Evolutionary conservation across 805 yeast species (phyloP), one percentile per base, ranked within the genome.

Genomic region (Monosporozyma yasuniensis): DNA sequence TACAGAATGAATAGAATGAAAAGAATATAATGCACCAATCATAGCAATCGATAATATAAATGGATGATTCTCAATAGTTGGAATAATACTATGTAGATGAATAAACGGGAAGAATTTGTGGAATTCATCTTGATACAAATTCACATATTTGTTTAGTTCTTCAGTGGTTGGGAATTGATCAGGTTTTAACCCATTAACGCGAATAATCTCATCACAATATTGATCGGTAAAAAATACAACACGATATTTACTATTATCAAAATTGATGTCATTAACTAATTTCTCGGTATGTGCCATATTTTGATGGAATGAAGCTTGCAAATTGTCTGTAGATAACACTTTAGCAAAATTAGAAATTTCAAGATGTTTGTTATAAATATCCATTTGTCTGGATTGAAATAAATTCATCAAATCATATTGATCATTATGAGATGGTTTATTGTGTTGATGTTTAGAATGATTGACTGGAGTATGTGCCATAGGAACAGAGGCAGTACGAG

Each of bases 1-100:
- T 56, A 83, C 72, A 0, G 96, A 86, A 61, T 86, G 86, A 32
- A 80, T 70, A 22, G 87, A 84, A 59, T 86, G 89, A 67, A 84
- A 87, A 0, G 87, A 79, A 60, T 87, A 87, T 27, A 90, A 72
- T 0, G 96, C 96, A 42, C 97, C 97, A 50, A 89, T 78, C 16
- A 95, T 83, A 1, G 93, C 84, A 78, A 89, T 85, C 2, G 93
- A 80, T 49, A 89, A 70, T 16, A 87, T 63, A 41, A 90, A 72
- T 2, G 96, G 90, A 50, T 76, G 71, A 70, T 61, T 80, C 64
- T 62, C 81, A 65, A 66, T 75, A 61, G 63, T 75, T 68, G 72
- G 74, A 45, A 70, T 67, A 53, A 78, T 73, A 46, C 76, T 77
- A 19, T 87, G 86, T 44, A 84, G 69, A 66, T 89, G 96, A 54